Percentiles rank a stretch among this genome's conserved stretches.
Evolutionary conservation across 176 grass and related monocot species (phyloP).

Genomic region (Stipa capillata): DNA sequence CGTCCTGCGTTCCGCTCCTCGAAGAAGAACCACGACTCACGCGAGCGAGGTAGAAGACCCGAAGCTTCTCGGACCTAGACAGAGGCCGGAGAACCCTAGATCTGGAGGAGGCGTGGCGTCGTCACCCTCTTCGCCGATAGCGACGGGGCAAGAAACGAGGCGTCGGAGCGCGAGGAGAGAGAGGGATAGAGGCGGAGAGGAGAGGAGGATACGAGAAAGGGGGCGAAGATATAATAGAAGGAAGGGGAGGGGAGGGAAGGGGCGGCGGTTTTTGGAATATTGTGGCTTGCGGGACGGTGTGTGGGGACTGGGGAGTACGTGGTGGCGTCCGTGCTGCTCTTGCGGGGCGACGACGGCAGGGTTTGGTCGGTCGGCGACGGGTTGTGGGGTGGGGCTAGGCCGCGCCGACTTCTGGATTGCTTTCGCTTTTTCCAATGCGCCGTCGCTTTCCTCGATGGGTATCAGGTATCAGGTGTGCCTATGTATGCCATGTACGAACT

Average conservation of each 20-base stretch:
- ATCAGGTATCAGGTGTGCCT: neutral
- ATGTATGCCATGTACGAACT: too few relatives aligned
- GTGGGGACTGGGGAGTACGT: neutral
- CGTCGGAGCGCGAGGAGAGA: conserved; percentile 31
- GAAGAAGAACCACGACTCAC: neutral
- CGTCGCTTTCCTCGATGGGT: conserved; percentile 12
- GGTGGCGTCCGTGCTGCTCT: neutral
- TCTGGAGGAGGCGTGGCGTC: conserved; percentile 25
- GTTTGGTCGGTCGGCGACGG: conserved; percentile 39
- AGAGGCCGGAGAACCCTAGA: conserved; percentile 48
- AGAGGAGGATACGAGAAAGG: neutral
- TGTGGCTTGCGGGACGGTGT: neutral
- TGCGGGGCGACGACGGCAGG: conserved; percentile 32
- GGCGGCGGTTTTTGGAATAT: neutral
- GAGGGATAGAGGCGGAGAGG: neutral
- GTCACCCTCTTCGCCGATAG: conserved; percentile 35
- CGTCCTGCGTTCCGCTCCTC: neutral
- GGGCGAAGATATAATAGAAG: conserved; percentile 15
- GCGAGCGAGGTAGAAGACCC: neutral
- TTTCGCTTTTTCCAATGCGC: neutral
- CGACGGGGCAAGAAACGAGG: conserved; percentile 28
- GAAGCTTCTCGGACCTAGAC: neutral
- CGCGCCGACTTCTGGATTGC: conserved; percentile 9
- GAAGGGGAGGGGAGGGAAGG: neutral
- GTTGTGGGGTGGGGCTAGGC: neutral